Evolutionary conservation across 208 protist species (phyloP).

Genomic region (Crithidia acanthocephali): DNA sequence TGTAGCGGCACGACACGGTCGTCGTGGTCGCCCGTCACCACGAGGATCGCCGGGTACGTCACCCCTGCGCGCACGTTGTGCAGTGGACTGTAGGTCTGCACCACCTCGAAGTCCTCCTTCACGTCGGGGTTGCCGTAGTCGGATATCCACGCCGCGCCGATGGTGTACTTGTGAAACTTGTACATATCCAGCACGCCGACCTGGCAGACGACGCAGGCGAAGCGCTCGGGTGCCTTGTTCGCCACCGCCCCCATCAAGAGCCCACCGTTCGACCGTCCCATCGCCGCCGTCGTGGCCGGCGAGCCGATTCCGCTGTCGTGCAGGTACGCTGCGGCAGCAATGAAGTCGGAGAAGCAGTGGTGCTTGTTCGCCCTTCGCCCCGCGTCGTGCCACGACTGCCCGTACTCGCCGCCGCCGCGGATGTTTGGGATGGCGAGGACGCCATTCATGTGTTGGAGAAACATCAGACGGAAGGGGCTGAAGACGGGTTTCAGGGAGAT

Average conservation of each 20-base stretch:
- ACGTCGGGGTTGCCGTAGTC: slow-evolving; percentile 95
- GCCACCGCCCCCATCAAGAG: slow-evolving; percentile 91
- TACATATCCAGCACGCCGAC: slow-evolving; percentile 96
- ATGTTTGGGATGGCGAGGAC: slow-evolving; percentile 94
- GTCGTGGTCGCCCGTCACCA: slow-evolving; percentile 95
- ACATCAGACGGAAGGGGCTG: slow-evolving; percentile 69
- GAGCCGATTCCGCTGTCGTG: slow-evolving; percentile 76
- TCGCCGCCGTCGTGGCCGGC: slow-evolving; percentile 83
- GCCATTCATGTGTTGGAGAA: slow-evolving; percentile 81
- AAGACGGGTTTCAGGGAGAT: slow-evolving; percentile 91
- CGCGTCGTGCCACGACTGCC: slow-evolving; percentile 93
- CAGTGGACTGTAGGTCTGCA: slow-evolving; percentile 94
- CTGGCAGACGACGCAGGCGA: slow-evolving; percentile 81
- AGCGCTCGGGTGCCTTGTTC: slow-evolving; percentile 91
- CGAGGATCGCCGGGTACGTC: slow-evolving; percentile 91
- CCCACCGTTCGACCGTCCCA: slow-evolving; percentile 96
- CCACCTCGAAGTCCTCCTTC: slow-evolving; percentile 89
- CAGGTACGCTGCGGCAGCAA: slow-evolving; percentile 74
- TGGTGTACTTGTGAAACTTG: slow-evolving; percentile 96
- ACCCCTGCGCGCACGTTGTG: slow-evolving; percentile 87
- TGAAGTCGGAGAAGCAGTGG: slow-evolving; percentile 93
- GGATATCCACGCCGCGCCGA: slow-evolving; percentile 92
- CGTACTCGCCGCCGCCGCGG: slow-evolving; percentile 96
- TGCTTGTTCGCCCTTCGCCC: slow-evolving; percentile 81
- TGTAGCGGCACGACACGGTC: slow-evolving; percentile 96